A percentile compares a stretch with the other conserved stretches of the same genome.
Evolutionary conservation across 805 yeast species (phyloP).

Genomic region (Zygoascus ofunaensis): DNA sequence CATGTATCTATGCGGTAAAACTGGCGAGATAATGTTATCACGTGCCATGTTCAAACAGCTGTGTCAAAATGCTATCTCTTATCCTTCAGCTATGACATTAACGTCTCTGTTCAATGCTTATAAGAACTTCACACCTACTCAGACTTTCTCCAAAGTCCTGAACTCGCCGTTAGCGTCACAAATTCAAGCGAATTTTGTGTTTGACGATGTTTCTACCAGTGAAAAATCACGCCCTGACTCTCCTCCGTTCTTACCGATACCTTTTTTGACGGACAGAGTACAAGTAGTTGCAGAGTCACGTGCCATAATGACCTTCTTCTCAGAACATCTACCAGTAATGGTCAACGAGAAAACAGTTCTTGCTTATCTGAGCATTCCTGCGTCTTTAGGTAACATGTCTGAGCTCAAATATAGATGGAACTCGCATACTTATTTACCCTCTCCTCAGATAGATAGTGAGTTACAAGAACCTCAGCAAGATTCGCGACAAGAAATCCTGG

Average conservation of each 20-base stretch:
- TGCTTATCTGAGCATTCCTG: slow-evolving; percentile 43
- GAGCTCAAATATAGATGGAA: slow-evolving; percentile 33
- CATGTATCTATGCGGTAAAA: slow-evolving; percentile 66
- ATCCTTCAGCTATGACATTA: slow-evolving; percentile 25
- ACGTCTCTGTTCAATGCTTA: slow-evolving; percentile 29
- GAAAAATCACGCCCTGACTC: slow-evolving; percentile 1
- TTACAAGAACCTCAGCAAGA: too few species aligned
- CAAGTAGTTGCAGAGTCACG: slow-evolving; percentile 62
- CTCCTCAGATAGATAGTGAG: too few species aligned
- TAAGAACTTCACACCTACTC: slow-evolving; percentile 21
- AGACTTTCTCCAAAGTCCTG: slow-evolving; percentile 21
- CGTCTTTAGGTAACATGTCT: slow-evolving; percentile 29
- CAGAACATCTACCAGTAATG: slow-evolving; percentile 36
- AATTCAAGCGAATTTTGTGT: slow-evolving; percentile 21
- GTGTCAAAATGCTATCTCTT: slow-evolving; percentile 17
- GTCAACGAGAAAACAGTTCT: slow-evolving; percentile 39
- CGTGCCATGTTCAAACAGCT: slow-evolving; percentile 42
- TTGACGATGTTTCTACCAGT: slow-evolving; percentile 8
- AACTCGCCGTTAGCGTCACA: slow-evolving; percentile 21
- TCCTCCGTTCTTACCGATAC: slow-evolving; percentile 67
- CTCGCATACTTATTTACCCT: slow-evolving; percentile 25
- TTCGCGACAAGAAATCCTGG: slow-evolving; percentile 4
- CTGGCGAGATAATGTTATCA: slow-evolving; percentile 66
- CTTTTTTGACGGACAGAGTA: slow-evolving; percentile 31
- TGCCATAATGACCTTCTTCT: slow-evolving; percentile 60